Evolutionary conservation across 2,329 filamentous ascomycete genomes (phyloP).

Genomic region (Colletotrichum sp.): DNA sequence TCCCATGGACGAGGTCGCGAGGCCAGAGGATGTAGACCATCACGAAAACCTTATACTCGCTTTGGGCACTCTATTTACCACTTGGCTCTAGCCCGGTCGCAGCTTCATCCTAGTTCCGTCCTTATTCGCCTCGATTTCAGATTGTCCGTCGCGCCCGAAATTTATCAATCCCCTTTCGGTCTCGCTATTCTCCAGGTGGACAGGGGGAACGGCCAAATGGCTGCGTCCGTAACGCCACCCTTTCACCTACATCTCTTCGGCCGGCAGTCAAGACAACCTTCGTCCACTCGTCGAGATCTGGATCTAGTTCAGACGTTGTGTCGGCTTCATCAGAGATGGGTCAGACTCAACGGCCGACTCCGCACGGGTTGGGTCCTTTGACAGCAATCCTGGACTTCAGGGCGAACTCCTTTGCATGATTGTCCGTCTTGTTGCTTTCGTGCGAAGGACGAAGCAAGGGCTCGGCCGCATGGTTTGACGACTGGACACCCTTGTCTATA

Average conservation of each 20-base stretch:
- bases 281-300: not conserved
- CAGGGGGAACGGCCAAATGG: not conserved
- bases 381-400: not conserved
- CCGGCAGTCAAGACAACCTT: not conserved
- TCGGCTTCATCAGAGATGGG: not conserved
- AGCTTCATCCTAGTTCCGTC: not conserved
- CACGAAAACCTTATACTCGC: constrained; percentile 6
- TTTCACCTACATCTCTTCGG: not conserved
- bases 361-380: not conserved
- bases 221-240: not conserved
- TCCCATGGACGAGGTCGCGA: not conserved
- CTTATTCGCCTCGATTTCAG: not conserved
- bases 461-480: not conserved
- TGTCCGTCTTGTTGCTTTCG: not conserved
- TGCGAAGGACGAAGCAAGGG: not conserved
- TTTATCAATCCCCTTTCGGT: not conserved
- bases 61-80: not conserved
- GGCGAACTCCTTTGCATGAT: not conserved
- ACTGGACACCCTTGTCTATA: not conserved
- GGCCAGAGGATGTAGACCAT: not conserved
- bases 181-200: not conserved
- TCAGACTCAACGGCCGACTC: not conserved
- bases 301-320: not conserved
- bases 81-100: not conserved
- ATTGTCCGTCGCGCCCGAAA: not conserved